Evolutionary conservation across 768 basidiomycete species (phyloP).

Genomic region (Pleurotus djamor): DNA sequence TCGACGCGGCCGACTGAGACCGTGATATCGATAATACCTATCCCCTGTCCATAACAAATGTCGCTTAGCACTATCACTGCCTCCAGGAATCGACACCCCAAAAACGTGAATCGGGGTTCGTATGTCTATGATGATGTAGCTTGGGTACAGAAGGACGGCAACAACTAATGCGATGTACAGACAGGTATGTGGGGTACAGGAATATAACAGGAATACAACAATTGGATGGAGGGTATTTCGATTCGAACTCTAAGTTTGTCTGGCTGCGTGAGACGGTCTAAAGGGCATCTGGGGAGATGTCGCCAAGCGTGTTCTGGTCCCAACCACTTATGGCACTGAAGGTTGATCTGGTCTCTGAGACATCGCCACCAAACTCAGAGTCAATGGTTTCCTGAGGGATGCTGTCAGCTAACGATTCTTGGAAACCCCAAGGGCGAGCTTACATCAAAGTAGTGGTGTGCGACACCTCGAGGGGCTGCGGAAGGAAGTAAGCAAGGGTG

Average conservation of each 20-base stretch:
- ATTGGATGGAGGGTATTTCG: no score
- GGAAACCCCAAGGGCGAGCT: conserved; percentile 21
- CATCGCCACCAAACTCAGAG: conserved; percentile 71
- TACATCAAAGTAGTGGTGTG: conserved; percentile 94
- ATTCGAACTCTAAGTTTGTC: background rate
- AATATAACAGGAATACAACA: no score
- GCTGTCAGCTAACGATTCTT: background rate
- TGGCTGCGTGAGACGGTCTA: conserved; percentile 15
- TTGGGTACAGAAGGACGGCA: no score
- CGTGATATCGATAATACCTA: no score
- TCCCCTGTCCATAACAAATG: no score
- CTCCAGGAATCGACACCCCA: no score
- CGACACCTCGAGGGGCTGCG: conserved; percentile 81
- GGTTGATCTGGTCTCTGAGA: conserved; percentile 22
- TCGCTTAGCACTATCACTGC: no score
- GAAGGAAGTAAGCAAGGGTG: background rate
- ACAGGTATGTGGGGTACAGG: no score
- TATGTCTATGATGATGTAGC: no score
- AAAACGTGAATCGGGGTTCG: no score
- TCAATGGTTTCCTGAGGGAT: conserved; percentile 67
- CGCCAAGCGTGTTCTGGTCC: conserved; percentile 46
- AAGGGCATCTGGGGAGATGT: conserved; percentile 56
- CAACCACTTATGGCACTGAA: conserved; percentile 36
- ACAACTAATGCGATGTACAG: no score
- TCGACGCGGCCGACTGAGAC: no score